Evolutionary conservation across 1,139 yeast genomes (phyloP).

Genomic region (Candida buenavistaensis): DNA sequence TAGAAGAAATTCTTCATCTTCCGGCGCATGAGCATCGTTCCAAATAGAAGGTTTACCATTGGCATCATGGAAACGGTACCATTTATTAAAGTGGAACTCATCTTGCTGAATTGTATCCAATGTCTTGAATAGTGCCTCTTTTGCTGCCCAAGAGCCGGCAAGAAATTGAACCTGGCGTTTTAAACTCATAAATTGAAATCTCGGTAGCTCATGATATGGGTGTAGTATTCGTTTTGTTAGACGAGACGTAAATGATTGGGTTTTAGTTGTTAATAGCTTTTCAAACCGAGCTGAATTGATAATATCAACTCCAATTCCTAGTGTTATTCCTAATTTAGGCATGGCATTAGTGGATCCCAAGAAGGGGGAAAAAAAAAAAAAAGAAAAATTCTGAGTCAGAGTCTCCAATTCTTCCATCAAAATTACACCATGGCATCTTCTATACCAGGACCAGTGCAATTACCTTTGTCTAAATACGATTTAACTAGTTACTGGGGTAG

Average conservation of each 20-base stretch:
- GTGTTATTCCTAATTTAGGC: constrained; percentile 13
- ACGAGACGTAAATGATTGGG: constrained; percentile 31
- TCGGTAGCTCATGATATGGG: constrained; percentile 44
- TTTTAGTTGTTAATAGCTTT: constrained; percentile 32
- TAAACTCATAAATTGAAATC: constrained; percentile 22
- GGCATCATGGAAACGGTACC: constrained; percentile 51
- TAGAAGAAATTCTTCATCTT: constrained; percentile 51
- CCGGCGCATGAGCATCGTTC: constrained; percentile 26
- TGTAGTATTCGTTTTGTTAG: constrained; percentile 54
- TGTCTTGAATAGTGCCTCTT: constrained; percentile 73
- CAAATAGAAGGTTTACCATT: constrained; percentile 43
- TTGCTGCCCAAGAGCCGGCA: constrained; percentile 71
- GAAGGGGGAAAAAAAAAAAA: too few relatives aligned
- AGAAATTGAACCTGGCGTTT: constrained; percentile 27
- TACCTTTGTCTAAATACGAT: constrained; percentile 81
- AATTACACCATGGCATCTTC: constrained; percentile 67
- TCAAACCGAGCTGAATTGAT: constrained; percentile 52
- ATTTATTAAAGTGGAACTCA: constrained; percentile 54
- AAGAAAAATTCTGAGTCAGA: too few relatives aligned
- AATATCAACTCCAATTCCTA: constrained; percentile 68
- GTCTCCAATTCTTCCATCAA: too few relatives aligned
- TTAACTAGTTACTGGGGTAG: constrained; percentile 86
- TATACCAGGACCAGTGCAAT: constrained; percentile 72
- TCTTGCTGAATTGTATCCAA: constrained; percentile 51
- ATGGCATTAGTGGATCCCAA: not conserved